Evolutionary conservation across 306 rosid genomes (phyloP).

Genomic region (Malus domestica): ASM211411v1 NC_041792.1:3849501-3850000

Average conservation of each 20-base stretch:
- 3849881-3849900: slow-evolving; percentile 58
- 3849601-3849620: neutral
- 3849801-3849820: neutral
- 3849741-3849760: neutral
- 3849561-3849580: neutral
- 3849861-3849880: slow-evolving; percentile 79
- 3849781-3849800: neutral
- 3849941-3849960: neutral
- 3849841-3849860: slow-evolving; percentile 69
- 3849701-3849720: neutral
- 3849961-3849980: neutral
- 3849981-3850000: neutral
- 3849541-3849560: neutral
- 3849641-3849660: neutral
- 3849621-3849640: neutral
- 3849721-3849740: neutral
- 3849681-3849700: neutral
- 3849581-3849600: neutral
- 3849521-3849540: neutral
- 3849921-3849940: slow-evolving; percentile 2
- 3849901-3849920: slow-evolving; percentile 68
- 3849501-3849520: neutral
- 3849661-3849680: neutral
- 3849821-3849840: neutral
- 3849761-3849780: neutral